A percentile compares a stretch with the other conserved stretches of the same genome.
These are phyloP conservation scores for rapeseed (Brassica napus) DNA, from an alignment of 345 rosid species.

Conservation along the genomic window Da-Ae NC_063452.1:24666501-24667000, in stretches of 20 bases:
- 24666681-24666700: conserved; percentile 30
- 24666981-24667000: neutral
- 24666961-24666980: conserved; percentile 1
- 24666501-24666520: too few relatives aligned
- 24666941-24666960: conserved; percentile 30
- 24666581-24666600: too few relatives aligned
- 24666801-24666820: conserved; percentile 8
- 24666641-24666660: neutral
- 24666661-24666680: conserved; percentile 13
- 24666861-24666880: conserved; percentile 28
- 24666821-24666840: neutral
- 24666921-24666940: conserved; percentile 12
- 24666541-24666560: too few relatives aligned
- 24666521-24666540: too few relatives aligned
- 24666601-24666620: too few relatives aligned
- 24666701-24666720: conserved; percentile 38
- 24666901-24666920: conserved; percentile 28
- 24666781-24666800: conserved; percentile 35
- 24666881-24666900: conserved; percentile 25
- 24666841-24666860: neutral
- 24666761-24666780: conserved; percentile 20
- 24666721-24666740: conserved; percentile 13
- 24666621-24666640: too few relatives aligned
- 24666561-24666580: too few relatives aligned
- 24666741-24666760: neutral